A percentile compares a stretch with the other conserved stretches of the same genome.
Evolutionary conservation across 208 protist genomes (phyloP).

Genomic region (Acanthamoeba divionensis): DNA sequence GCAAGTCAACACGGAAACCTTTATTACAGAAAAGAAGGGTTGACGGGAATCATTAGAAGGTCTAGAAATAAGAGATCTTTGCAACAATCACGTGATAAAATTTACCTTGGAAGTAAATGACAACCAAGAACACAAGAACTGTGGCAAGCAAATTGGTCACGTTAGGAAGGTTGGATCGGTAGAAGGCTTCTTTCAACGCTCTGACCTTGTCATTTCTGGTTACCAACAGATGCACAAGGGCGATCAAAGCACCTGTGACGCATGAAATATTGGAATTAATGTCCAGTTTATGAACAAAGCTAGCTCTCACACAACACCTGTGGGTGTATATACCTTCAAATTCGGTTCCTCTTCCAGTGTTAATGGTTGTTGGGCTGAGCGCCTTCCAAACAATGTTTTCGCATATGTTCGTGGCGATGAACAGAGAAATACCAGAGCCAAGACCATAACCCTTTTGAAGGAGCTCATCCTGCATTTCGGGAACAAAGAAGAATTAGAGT

Average conservation of each 20-base stretch:
- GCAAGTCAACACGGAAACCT: conserved; percentile 97
- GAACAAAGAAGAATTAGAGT: background rate
- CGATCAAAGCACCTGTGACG: conserved; percentile 99
- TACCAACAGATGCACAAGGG: conserved; percentile 97
- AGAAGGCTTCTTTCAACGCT: conserved; percentile 98
- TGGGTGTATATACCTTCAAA: background rate
- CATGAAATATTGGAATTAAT: too few relatives aligned
- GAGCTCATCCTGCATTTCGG: conserved; percentile 91
- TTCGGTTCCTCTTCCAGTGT: conserved; percentile 90
- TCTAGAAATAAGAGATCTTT: too few relatives aligned
- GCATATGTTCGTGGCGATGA: conserved; percentile 99
- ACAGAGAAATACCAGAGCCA: conserved; percentile 98
- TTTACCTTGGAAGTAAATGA: conserved; percentile 99
- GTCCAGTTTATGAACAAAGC: background rate
- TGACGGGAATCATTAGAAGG: too few relatives aligned
- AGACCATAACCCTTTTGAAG: conserved; percentile 99
- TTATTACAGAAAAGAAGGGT: background rate
- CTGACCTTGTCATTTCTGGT: conserved; percentile 94
- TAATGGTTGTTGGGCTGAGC: conserved; percentile 98
- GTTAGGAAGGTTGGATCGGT: conserved; percentile 98
- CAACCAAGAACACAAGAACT: conserved; percentile 96
- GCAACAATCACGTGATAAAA: too few relatives aligned
- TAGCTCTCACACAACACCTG: background rate
- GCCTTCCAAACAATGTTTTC: conserved; percentile 99
- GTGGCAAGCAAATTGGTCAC: conserved; percentile 99